Evolutionary conservation across 257 asterid genomes (phyloP).

Genomic region (Jacaranda copaia): DNA sequence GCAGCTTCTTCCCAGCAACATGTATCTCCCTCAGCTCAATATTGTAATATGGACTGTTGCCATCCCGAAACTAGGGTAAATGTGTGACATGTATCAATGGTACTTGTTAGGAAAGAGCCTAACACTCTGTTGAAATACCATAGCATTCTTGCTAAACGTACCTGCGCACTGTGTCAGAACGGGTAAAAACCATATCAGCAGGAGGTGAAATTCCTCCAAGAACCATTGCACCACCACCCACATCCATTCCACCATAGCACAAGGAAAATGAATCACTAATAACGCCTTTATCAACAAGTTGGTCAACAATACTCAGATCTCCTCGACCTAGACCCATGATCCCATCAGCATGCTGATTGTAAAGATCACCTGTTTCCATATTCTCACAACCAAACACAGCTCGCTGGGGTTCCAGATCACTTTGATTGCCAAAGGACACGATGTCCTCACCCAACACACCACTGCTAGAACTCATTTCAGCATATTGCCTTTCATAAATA

Average conservation of each 20-base stretch:
- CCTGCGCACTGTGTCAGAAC: conserved; percentile 93
- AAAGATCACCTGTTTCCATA: conserved; percentile 96
- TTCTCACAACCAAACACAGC: conserved; percentile 97
- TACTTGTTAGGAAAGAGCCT: conserved; percentile 84
- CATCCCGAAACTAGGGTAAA: conserved; percentile 99
- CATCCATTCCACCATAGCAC: conserved; percentile 99
- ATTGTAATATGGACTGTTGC: conserved; percentile 99
- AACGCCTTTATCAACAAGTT: conserved; percentile 88
- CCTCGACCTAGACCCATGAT: conserved; percentile 99
- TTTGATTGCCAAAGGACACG: conserved; percentile 88
- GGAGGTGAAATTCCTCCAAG: conserved; percentile 90
- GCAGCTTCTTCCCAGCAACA: conserved; percentile 93
- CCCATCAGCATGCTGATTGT: conserved; percentile 99
- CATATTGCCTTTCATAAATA: conserved; percentile 89
- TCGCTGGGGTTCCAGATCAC: conserved; percentile 88
- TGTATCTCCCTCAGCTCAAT: conserved; percentile 92
- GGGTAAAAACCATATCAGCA: conserved; percentile 80
- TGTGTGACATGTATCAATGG: conserved; percentile 94
- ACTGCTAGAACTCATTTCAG: conserved; percentile 99
- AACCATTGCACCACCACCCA: conserved; percentile 99
- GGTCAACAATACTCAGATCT: conserved; percentile 97
- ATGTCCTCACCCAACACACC: conserved; percentile 93
- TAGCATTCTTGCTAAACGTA: conserved; percentile 53
- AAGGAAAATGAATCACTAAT: conserved; percentile 91
- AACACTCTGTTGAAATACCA: conserved; percentile 56